Evolutionary conservation across 2,329 filamentous ascomycete species (phyloP), one percentile per base, ranked within the genome.

Genomic region (Phymatotrichopsis omnivora): DNA sequence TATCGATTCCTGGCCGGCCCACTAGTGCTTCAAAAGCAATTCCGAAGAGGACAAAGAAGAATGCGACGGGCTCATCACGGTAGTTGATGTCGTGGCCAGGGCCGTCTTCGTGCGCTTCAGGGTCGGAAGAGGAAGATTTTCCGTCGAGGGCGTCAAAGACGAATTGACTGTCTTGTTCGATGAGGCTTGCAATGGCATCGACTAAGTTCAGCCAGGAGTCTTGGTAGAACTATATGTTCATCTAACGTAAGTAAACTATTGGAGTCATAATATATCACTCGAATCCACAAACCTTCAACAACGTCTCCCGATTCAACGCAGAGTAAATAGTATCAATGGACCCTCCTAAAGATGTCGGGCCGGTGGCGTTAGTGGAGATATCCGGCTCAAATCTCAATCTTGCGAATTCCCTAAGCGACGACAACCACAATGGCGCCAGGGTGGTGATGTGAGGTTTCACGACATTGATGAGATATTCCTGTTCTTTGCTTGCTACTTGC

Each of bases 11-110:
- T 4, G 82, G 80, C 35, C 86, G 78, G 5, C 85, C 85, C 6
- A 89, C 89, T 17, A 98, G 74, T 14, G 93, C 89, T 65, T 98
- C 93, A 57, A 98, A 96, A 0, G 89, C 86, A 46, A 98, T 80
- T 8, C 91, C 91, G 58, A 96, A 98, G 0, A 98, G 73, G 11
- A 98, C 89, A 59, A 98, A 98, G 69, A 98, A 98, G 71, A 98
- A 98, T 0, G 91, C 91, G 1, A 96, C 85, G 0, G 91, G 91
- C 62, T 98, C 91, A 60, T 96, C 89, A 36, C 91, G 83, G 62
- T 98, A 98, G 63, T 96, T 96, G 67, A 98, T 96, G 55, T 89
- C 84, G 37, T 79, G 72, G 3, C 72, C 74, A 61, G 81, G 84
- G 12, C 69, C 67, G 32, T 73, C 67, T 2, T 68, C 70, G 49